Evolutionary conservation across 768 basidiomycete genomes (phyloP).

Genomic region (Lactarius vividus): DNA sequence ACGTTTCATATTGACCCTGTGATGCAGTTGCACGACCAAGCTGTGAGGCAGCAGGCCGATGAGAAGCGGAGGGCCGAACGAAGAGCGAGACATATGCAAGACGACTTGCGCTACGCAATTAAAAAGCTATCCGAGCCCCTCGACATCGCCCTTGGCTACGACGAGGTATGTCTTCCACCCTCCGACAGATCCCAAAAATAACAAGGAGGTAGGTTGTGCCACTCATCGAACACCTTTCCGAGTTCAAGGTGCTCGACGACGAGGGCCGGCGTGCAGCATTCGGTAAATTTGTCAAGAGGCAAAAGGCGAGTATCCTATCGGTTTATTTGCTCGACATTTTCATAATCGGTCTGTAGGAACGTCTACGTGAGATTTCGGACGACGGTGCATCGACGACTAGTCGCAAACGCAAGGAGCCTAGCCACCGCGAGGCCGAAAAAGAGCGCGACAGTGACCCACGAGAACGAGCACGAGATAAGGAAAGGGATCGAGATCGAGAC

Average conservation of each 20-base stretch:
- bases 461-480: conserved; percentile 37
- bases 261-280: conserved; percentile 83
- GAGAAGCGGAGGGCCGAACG: conserved; percentile 87
- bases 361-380: conserved; percentile 71
- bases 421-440: conserved; percentile 30
- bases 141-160: conserved; percentile 72
- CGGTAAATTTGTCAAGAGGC: conserved; percentile 82
- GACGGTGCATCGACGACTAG: conserved; percentile 80
- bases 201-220: conserved; percentile 56
- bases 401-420: conserved; percentile 75
- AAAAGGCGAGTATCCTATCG: conserved; percentile 56
- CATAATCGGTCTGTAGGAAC: conserved; percentile 50
- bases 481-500: conserved; percentile 35
- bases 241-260: conserved; percentile 85
- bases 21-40: conserved; percentile 65
- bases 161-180: conserved; percentile 56
- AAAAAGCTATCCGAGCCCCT: conserved; percentile 84
- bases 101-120: conserved; percentile 93
- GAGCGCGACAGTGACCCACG: conserved; percentile 42
- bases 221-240: conserved; percentile 75
- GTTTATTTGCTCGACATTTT: neutral
- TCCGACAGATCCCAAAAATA: conserved; percentile 16
- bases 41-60: conserved; percentile 73
- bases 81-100: conserved; percentile 81
- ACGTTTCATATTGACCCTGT: conserved; percentile 1